Evolutionary conservation across 2,329 filamentous ascomycete species (phyloP).

Genomic region (Apiospora hydei): DNA sequence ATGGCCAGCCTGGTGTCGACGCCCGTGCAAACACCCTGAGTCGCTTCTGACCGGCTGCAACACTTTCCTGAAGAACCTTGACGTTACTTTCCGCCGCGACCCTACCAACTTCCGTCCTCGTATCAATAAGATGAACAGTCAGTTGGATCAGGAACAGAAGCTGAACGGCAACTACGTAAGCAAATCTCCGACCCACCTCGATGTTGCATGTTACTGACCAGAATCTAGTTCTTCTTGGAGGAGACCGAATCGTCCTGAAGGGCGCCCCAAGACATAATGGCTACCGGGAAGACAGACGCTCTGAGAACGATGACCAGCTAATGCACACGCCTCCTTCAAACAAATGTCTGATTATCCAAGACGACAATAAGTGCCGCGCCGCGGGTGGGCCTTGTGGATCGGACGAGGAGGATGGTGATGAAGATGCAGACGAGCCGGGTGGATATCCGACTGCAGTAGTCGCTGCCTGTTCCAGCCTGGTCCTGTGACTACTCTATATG

Average conservation of each 20-base stretch:
- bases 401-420: constrained; percentile 63
- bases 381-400: constrained; percentile 36
- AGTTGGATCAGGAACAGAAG: constrained; percentile 99
- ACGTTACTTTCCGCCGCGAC: constrained; percentile 98
- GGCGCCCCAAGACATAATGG: constrained; percentile 58
- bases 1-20: constrained; percentile 88
- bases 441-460: constrained; percentile 62
- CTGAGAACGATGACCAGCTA: constrained; percentile 2
- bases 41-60: constrained; percentile 96
- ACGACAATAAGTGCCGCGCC: constrained; percentile 38
- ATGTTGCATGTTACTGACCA: neutral
- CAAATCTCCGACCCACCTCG: neutral
- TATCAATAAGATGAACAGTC: constrained; percentile 97
- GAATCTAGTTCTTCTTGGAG: constrained; percentile 87
- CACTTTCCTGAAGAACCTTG: constrained; percentile 92
- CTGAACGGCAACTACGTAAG: constrained; percentile 86
- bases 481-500: constrained; percentile 51
- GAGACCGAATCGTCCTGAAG: constrained; percentile 71
- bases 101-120: constrained; percentile 94
- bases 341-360: constrained; percentile 60
- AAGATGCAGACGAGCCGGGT: constrained; percentile 72
- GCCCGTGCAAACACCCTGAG: constrained; percentile 87
- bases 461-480: constrained; percentile 70
- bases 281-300: constrained; percentile 31
- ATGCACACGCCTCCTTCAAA: constrained; percentile 41